A percentile compares a stretch with the other conserved stretches of the same genome.
Conservation (phyloP, 805 yeast species). For the Metschnikowia dekortorum region DNA sequence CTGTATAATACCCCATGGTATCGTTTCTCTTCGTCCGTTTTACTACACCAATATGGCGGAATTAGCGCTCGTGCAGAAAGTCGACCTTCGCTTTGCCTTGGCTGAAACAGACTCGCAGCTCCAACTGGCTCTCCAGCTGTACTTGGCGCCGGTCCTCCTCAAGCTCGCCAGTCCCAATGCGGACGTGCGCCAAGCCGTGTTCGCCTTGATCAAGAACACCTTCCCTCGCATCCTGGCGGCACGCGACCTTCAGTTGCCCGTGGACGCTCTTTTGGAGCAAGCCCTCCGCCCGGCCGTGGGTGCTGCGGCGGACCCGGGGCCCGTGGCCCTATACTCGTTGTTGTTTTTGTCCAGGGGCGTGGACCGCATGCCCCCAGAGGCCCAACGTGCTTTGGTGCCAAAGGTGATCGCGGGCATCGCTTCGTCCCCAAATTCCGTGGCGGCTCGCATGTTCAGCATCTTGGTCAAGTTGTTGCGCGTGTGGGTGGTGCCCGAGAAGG, state of each 20-base stretch:
- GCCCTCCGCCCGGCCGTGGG: conserved; percentile 53
- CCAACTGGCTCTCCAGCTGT: conserved; percentile 53
- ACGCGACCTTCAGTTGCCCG: conserved; percentile 56
- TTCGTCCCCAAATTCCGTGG: conserved; percentile 25
- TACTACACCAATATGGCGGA: neutral
- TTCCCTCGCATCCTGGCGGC: conserved; percentile 62
- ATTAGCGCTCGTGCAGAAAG: conserved; percentile 54
- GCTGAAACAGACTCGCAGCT: conserved; percentile 66
- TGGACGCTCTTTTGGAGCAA: conserved; percentile 57
- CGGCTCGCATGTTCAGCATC: conserved; percentile 60
- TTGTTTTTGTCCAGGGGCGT: conserved; percentile 66
- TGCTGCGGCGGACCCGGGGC: conserved; percentile 37
- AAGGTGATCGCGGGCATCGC: conserved; percentile 45
- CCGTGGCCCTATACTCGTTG: conserved; percentile 59
- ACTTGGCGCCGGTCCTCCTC: conserved; percentile 71
- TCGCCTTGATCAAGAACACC: conserved; percentile 62
- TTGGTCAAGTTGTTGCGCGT: conserved; percentile 48
- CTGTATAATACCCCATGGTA: no score
- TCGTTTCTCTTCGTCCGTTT: no score
- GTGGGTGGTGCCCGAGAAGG: conserved; percentile 50
- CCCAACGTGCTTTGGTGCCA: conserved; percentile 43
- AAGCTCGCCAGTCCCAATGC: conserved; percentile 71
- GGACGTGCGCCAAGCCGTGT: conserved; percentile 62
- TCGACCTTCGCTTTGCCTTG: conserved; percentile 75
- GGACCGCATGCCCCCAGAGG: conserved; percentile 43